Evolutionary conservation across 2,329 filamentous ascomycete genomes (phyloP).

Genomic region (Aspergillus quadricinctus): DNA sequence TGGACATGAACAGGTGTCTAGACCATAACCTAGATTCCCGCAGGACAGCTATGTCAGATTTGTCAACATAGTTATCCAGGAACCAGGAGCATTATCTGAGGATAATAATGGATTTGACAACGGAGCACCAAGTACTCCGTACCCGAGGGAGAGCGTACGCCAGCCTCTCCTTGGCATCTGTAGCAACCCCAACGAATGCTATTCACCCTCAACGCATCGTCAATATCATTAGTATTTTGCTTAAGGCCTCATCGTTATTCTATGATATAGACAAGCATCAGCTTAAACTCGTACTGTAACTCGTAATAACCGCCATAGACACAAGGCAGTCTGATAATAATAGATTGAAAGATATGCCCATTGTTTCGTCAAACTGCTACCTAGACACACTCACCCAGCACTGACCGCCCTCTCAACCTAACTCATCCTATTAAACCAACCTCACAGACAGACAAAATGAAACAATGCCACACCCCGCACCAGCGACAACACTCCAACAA

Average conservation of each 20-base stretch:
- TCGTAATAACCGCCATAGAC: neutral
- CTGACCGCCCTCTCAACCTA: neutral
- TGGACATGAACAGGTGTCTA: neutral
- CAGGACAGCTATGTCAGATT: neutral
- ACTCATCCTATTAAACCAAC: neutral
- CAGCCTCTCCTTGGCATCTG: constrained; percentile 1
- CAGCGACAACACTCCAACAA: constrained; percentile 4
- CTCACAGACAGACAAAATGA: neutral
- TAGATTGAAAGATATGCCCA: neutral
- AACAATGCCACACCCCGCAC: neutral
- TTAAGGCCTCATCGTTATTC: neutral
- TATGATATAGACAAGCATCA: neutral
- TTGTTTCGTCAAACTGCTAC: neutral
- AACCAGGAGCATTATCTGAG: neutral
- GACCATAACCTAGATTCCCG: neutral
- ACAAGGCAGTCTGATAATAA: neutral
- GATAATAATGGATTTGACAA: neutral
- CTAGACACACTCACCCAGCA: neutral
- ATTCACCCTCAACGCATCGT: neutral
- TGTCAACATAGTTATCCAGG: neutral
- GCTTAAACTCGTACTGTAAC: neutral
- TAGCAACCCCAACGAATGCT: neutral
- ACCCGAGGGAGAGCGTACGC: neutral
- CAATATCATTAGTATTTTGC: neutral
- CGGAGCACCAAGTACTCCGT: too few species aligned